Conservation (phyloP, 164 flowering plant genomes). For the Liquidambar formosana region DNA sequence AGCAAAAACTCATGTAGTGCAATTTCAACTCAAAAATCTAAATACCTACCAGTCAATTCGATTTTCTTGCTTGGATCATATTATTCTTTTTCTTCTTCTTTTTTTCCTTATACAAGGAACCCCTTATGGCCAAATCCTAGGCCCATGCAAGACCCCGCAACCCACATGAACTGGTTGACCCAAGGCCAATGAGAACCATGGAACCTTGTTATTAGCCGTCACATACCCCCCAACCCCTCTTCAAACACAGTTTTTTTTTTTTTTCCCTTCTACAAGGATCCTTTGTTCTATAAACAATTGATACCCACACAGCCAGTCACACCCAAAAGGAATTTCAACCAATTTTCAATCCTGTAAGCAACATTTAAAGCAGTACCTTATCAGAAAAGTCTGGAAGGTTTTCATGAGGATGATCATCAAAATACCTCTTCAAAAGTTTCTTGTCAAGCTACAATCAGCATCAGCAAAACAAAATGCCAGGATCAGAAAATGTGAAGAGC, state of each 20-base stretch:
- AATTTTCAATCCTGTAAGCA: neutral
- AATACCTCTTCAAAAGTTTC: constrained; percentile 65
- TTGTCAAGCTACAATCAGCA: constrained; percentile 73
- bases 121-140: too few species aligned
- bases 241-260: too few species aligned
- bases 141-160: too few species aligned
- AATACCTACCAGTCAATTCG: too few species aligned
- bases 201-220: neutral
- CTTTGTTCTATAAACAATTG: neutral
- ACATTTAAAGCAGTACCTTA: constrained; percentile 58
- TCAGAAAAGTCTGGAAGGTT: constrained; percentile 82
- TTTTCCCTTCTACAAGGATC: neutral
- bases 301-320: neutral
- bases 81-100: neutral
- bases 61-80: neutral
- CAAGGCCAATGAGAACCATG: too few species aligned
- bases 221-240: neutral
- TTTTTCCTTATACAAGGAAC: too few species aligned
- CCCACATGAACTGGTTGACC: too few species aligned
- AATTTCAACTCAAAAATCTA: too few species aligned
- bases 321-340: neutral
- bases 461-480: constrained; percentile 5
- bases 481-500: constrained; percentile 9
- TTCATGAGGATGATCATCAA: constrained; percentile 61
- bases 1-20: too few species aligned